Conservation (phyloP, 2,329 filamentous ascomycete species). For the Nannizziopsis arthrosporioides region DNA sequence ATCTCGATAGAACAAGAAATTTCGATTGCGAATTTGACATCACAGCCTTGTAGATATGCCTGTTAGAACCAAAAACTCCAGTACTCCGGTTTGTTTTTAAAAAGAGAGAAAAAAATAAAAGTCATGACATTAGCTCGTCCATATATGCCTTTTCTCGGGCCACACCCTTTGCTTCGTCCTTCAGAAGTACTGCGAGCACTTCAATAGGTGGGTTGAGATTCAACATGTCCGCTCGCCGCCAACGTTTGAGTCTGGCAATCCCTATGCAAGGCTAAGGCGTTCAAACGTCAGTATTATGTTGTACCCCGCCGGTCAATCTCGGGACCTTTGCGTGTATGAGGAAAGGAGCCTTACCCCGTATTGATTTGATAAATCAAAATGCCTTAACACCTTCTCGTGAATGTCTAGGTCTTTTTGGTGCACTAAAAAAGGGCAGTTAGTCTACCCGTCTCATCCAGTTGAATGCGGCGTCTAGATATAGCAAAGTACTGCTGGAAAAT, state of each 20-base stretch:
- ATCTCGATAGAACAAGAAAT: not conserved
- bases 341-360: conserved; percentile 61
- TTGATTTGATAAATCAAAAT: conserved; percentile 84
- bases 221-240: conserved; percentile 74
- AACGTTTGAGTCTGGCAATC: conserved; percentile 66
- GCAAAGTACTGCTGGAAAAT: conserved; percentile 10
- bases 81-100: not conserved
- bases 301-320: not conserved
- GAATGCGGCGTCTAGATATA: not conserved
- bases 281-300: not conserved
- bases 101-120: not conserved
- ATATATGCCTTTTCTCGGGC: conserved; percentile 56
- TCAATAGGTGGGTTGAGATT: conserved; percentile 80
- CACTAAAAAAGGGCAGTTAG: conserved; percentile 33
- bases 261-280: conserved; percentile 68
- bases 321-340: not conserved
- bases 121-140: conserved; percentile 44
- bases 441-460: not conserved
- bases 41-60: not conserved
- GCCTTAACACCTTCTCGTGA: conserved; percentile 75
- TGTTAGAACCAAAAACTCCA: not conserved
- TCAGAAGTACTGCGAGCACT: conserved; percentile 72
- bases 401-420: conserved; percentile 63
- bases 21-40: not conserved
- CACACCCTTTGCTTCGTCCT: conserved; percentile 47